Evolutionary conservation across 2,329 filamentous ascomycete species (phyloP).

Genomic region (Colletotrichum sp.): DNA sequence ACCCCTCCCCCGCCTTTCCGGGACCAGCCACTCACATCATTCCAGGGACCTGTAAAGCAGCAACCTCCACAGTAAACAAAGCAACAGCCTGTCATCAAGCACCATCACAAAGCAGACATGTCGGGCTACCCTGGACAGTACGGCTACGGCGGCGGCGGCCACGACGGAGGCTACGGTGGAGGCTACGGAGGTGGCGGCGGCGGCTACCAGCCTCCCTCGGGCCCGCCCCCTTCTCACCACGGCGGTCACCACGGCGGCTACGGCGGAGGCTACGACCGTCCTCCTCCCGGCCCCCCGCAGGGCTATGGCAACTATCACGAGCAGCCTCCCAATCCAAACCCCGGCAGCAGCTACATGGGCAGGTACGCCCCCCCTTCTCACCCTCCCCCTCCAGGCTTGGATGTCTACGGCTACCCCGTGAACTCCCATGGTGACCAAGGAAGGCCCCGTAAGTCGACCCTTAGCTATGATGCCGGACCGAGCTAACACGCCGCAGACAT

Average conservation of each 20-base stretch:
- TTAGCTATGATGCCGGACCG: not conserved
- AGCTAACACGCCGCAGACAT: conserved; percentile 12
- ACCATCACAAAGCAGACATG: conserved; percentile 24
- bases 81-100: not conserved
- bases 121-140: conserved; percentile 44
- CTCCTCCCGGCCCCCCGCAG: conserved; percentile 24
- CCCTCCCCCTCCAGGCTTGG: conserved; percentile 46
- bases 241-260: conserved; percentile 21
- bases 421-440: conserved; percentile 21
- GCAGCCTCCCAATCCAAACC: conserved; percentile 24
- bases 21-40: conserved; percentile 9
- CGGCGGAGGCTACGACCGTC: conserved; percentile 16
- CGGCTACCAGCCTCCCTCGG: conserved; percentile 33
- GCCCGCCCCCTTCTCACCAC: conserved; percentile 25
- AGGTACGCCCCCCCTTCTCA: conserved; percentile 35
- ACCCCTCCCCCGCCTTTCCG: conserved; percentile 8
- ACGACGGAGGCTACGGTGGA: conserved; percentile 33
- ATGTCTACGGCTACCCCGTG: conserved; percentile 53
- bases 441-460: conserved; percentile 7
- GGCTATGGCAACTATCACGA: conserved; percentile 30
- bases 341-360: conserved; percentile 24
- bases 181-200: conserved; percentile 32
- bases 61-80: not conserved
- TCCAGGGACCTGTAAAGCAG: not conserved
- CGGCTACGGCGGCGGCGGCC: conserved; percentile 37